Base-by-base conservation (phyloP, 192 early-diverging fungal species). In the Phlyctochytrium planicorne region DNA sequence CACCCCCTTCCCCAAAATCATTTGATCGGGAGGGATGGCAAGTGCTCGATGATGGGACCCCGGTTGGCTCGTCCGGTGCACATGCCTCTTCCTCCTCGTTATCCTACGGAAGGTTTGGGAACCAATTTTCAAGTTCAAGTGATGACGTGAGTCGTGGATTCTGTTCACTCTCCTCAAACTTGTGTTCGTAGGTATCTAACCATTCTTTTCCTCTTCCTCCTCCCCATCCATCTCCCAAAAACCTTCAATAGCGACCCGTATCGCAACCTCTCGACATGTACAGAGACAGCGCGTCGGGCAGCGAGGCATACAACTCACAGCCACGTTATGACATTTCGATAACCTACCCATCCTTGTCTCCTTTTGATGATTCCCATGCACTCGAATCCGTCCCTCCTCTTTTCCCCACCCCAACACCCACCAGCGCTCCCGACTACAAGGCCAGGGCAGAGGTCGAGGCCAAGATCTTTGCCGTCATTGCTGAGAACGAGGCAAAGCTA, bases 1-100 rank as follows among this genome's bases (percentile, higher is more conserved):
- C 55, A 10, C 55, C 55, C 6, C 55, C 55, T 4, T 57, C 55
- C 55, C 55, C 55, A 6, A 14, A 57, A 14, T 14, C 55, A 12
- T 57, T 57, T 57, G 55, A 57, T 6, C 55, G 55, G 55, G 55
- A 57, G 55, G 55, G 55, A 57, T 57, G 55, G 55, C 55, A 57
- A 29, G 55, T 57, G 10, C 55, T 25, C 14, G 16, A 57, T 25
- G 55, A 57, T 57, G 55, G 55, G 27, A 29, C 55, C 55, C 20
- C 55, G 10, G 6, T 6, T 57, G 12, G 27, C 27, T 29, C 16
- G 55, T 12, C 55, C 55, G 55, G 14, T 57, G 55, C 55, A 57
- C 27, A 57, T 57, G 10, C 55, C 20, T 57, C 55, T 29, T 29
- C 16, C 55, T 57, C 55, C 55, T 57, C 55, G 20, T 20, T 10